A percentile compares a stretch with the other conserved stretches of the same genome.
phyloP scores from a whole-genome alignment of 1,284 basidiomycete species.

The Ceratobasidium sp. region DNA sequence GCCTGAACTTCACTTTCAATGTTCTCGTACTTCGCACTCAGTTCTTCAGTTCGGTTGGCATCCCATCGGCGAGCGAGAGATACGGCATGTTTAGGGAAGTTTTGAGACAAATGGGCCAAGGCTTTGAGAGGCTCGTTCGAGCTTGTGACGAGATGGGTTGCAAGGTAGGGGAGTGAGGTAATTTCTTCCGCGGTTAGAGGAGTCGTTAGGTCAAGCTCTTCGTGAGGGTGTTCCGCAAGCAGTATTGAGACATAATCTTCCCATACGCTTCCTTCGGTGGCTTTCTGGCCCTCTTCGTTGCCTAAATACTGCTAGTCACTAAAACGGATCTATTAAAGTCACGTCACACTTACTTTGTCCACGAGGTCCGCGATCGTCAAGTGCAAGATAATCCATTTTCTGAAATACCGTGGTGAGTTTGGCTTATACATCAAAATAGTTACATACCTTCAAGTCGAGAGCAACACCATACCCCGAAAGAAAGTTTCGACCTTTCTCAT shows the following conservation, averaged over 20 bases:
- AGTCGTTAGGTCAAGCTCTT: conserved; percentile 62
- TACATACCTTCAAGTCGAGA: conserved; percentile 78
- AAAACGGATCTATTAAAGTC: neutral
- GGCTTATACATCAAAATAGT: neutral
- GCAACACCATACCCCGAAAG: conserved; percentile 92
- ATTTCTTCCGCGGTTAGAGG: conserved; percentile 75
- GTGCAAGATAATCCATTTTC: conserved; percentile 95
- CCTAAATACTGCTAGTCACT: neutral
- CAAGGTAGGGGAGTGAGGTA: conserved; percentile 38
- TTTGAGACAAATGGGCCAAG: conserved; percentile 78
- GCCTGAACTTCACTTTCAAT: conserved; percentile 67
- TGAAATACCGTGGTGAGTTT: neutral
- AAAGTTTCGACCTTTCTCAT: conserved; percentile 55
- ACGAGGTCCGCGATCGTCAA: conserved; percentile 77
- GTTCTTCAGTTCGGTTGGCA: conserved; percentile 55
- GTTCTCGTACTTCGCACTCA: conserved; percentile 57
- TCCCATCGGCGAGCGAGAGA: conserved; percentile 68
- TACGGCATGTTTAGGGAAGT: conserved; percentile 87
- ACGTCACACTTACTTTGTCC: conserved; percentile 22
- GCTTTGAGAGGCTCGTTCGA: conserved; percentile 68
- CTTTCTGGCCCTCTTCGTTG: conserved; percentile 49
- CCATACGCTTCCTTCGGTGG: conserved; percentile 58
- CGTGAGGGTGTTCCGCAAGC: conserved; percentile 53
- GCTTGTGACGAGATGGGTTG: conserved; percentile 72
- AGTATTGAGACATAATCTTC: conserved; percentile 45